Conservation (phyloP, 176 grass and related monocot genomes). For the Oryza longistaminata region DNA sequence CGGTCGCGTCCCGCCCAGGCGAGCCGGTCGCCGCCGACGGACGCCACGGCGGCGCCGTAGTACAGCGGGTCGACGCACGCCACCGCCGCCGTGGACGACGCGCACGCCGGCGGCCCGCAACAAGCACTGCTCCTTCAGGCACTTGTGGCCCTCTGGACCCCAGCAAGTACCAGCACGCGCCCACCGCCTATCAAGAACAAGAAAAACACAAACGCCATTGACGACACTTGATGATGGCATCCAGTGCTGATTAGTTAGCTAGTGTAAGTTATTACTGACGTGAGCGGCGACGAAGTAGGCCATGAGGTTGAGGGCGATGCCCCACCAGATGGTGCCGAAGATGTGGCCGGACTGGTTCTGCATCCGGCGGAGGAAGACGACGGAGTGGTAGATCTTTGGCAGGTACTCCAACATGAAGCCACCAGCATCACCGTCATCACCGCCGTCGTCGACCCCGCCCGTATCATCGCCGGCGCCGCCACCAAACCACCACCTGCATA, state of each 20-base stretch:
- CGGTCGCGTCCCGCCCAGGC: slow-evolving; percentile 51
- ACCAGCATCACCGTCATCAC: slow-evolving; percentile 81
- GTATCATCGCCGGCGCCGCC: slow-evolving; percentile 69
- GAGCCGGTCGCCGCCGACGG: slow-evolving; percentile 29
- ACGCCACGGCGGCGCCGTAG: slow-evolving; percentile 35
- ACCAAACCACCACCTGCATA: slow-evolving; percentile 73
- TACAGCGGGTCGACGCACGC: slow-evolving; percentile 64
- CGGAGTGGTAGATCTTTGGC: slow-evolving; percentile 84
- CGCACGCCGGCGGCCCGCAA: slow-evolving; percentile 33
- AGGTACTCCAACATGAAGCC: slow-evolving; percentile 80
- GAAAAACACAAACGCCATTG: neutral
- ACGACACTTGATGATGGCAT: no score
- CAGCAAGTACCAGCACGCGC: slow-evolving; percentile 89
- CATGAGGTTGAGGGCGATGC: slow-evolving; percentile 86
- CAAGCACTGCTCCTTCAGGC: slow-evolving; percentile 63
- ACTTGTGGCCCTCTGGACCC: slow-evolving; percentile 83
- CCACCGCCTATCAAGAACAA: slow-evolving; percentile 51
- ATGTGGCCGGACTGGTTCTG: slow-evolving; percentile 62
- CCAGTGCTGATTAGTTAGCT: no score
- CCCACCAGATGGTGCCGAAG: slow-evolving; percentile 95
- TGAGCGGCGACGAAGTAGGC: slow-evolving; percentile 91
- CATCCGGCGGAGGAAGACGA: slow-evolving; percentile 70
- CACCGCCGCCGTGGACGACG: slow-evolving; percentile 31
- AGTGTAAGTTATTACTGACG: slow-evolving; percentile 36
- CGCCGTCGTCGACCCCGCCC: slow-evolving; percentile 52